phyloP scores from a whole-genome alignment of 202 grass and related monocot species.

The Carex arenaria region DNA sequence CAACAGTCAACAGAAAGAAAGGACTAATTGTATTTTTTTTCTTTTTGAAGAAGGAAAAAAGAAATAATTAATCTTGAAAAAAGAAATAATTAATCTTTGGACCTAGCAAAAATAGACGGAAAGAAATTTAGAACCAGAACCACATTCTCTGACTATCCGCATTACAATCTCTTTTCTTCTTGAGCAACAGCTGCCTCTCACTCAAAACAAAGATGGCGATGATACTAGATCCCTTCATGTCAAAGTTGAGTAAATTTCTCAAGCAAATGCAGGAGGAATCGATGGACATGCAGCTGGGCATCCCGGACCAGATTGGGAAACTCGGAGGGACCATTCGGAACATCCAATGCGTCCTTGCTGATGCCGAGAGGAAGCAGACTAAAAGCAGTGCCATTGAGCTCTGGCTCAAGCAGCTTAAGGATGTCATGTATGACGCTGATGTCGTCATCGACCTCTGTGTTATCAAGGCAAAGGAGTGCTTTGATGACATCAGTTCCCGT shows the following conservation, averaged over 20 bases:
- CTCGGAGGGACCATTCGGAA: neutral
- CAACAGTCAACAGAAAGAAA: too few species aligned
- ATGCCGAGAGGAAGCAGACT: neutral
- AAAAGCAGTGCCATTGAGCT: neutral
- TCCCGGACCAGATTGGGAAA: neutral
- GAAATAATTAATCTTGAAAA: too few species aligned
- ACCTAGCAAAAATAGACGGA: too few species aligned
- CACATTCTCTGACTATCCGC: too few species aligned
- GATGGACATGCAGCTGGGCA: constrained; percentile 10
- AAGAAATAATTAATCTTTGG: too few species aligned
- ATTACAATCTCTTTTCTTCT: too few species aligned
- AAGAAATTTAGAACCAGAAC: too few species aligned
- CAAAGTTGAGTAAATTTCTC: neutral
- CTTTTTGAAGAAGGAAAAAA: too few species aligned
- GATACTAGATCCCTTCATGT: neutral
- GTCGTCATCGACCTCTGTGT: constrained; percentile 9
- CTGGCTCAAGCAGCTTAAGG: constrained; percentile 14
- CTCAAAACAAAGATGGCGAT: too few species aligned
- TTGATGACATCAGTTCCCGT: neutral
- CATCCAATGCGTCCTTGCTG: neutral
- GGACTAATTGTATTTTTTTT: too few species aligned
- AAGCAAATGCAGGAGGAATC: neutral
- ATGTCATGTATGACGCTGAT: constrained; percentile 17
- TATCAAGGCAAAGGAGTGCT: neutral
- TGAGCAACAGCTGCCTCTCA: too few species aligned